Evolutionary conservation across 2,329 filamentous ascomycete genomes (phyloP).

Genomic region (Botrytis squamosa): DNA sequence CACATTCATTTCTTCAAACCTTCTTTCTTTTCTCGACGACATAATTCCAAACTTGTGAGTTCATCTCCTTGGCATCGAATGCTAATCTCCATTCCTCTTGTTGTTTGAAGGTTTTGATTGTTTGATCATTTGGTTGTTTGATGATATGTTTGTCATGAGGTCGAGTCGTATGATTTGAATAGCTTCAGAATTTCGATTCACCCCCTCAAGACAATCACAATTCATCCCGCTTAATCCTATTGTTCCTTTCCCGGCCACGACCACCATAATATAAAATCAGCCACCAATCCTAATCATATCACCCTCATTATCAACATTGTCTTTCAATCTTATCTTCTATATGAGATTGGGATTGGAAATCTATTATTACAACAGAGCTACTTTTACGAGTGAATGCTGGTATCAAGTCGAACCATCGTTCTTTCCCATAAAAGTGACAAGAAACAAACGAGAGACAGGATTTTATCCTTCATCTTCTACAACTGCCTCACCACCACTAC

Average conservation of each 20-base stretch:
- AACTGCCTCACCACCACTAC: slow-evolving; percentile 2
- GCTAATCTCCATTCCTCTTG: neutral
- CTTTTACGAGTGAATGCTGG: slow-evolving; percentile 9
- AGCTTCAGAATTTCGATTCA: slow-evolving; percentile 16
- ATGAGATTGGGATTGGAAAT: neutral
- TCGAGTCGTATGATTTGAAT: slow-evolving; percentile 11
- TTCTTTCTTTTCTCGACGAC: neutral
- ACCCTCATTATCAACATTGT: neutral
- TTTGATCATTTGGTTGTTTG: slow-evolving; percentile 9
- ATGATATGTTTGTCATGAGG: neutral
- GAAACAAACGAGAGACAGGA: neutral
- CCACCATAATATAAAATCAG: neutral
- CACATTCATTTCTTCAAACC: slow-evolving; percentile 14
- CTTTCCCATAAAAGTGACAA: slow-evolving; percentile 3
- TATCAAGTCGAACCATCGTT: slow-evolving; percentile 17
- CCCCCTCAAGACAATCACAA: neutral
- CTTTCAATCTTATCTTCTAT: neutral
- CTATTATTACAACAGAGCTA: neutral
- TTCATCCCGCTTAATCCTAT: neutral
- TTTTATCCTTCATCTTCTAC: neutral
- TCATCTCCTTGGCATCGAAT: neutral
- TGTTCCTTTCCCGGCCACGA: neutral
- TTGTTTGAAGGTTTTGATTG: neutral
- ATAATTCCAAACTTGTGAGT: slow-evolving; percentile 14
- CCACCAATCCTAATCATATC: neutral